Percentiles rank a stretch among this genome's conserved stretches.
Evolutionary conservation across 768 basidiomycete species (phyloP).

Genomic region (Rhodosporidiobolus sp.): DNA sequence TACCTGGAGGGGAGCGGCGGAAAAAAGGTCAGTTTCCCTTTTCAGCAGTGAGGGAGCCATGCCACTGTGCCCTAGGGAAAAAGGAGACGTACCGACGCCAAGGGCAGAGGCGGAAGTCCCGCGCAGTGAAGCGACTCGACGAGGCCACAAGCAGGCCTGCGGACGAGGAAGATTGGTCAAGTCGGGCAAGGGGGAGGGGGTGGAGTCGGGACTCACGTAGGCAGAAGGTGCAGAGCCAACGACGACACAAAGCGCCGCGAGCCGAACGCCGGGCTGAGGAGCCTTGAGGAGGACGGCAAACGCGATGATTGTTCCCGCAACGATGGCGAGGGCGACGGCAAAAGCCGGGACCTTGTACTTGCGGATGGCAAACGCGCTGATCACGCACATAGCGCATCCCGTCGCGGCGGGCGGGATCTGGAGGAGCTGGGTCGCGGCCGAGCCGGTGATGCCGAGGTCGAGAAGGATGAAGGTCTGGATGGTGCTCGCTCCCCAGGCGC

Average conservation of each 20-base stretch:
- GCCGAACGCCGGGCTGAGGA: neutral
- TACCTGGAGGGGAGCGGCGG: neutral
- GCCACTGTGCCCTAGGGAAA: too few relatives aligned
- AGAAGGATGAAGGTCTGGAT: conserved; percentile 14
- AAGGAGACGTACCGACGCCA: conserved; percentile 1
- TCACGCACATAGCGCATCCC: conserved; percentile 7
- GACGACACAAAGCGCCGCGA: conserved; percentile 15
- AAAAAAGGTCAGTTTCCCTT: neutral
- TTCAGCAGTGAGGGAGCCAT: neutral
- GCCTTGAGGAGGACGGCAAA: conserved; percentile 8
- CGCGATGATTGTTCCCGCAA: conserved; percentile 6
- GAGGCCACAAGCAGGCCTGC: conserved; percentile 20
- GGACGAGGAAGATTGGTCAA: neutral
- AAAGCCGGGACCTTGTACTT: neutral
- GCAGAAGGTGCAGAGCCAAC: neutral
- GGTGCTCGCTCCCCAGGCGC: conserved; percentile 9
- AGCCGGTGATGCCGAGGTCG: conserved; percentile 14
- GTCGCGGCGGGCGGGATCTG: conserved; percentile 22
- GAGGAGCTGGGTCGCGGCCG: conserved; percentile 17
- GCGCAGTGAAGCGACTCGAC: conserved; percentile 17
- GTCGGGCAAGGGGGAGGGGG: neutral
- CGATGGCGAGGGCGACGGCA: neutral
- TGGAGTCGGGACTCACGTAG: neutral
- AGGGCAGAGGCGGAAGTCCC: conserved; percentile 6
- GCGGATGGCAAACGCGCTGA: conserved; percentile 11